Evolutionary conservation across 2,329 filamentous ascomycete genomes (phyloP).

Genomic region (Colletotrichum sp.): DNA sequence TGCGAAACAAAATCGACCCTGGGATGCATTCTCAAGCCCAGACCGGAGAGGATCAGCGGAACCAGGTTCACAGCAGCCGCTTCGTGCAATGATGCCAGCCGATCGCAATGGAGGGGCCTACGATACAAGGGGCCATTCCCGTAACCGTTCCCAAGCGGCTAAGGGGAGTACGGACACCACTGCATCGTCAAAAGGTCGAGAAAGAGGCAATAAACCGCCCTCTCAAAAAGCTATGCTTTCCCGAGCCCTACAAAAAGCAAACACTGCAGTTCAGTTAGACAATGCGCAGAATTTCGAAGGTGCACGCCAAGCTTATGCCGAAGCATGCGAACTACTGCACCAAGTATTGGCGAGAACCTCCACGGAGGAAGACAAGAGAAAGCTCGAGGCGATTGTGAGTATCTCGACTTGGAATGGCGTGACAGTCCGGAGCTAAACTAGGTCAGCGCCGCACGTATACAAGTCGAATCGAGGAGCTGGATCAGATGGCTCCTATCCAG

Average conservation of each 20-base stretch:
- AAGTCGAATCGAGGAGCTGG: constrained; percentile 85
- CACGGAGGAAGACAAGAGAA: constrained; percentile 85
- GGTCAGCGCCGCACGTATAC: constrained; percentile 84
- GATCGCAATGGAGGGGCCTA: constrained; percentile 32
- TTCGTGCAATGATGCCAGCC: constrained; percentile 28
- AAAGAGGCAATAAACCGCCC: constrained; percentile 49
- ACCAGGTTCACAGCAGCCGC: not conserved
- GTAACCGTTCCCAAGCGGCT: constrained; percentile 49
- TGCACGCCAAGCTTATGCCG: constrained; percentile 86
- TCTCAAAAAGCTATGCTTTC: constrained; percentile 96
- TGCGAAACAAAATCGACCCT: not conserved
- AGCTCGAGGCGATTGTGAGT: constrained; percentile 92
- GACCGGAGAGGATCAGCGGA: constrained; percentile 13
- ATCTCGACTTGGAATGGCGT: not conserved
- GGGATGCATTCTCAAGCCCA: constrained; percentile 13
- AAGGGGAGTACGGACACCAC: constrained; percentile 51
- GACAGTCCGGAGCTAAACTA: not conserved
- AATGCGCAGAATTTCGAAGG: constrained; percentile 95
- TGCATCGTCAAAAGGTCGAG: constrained; percentile 36
- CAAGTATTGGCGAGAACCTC: constrained; percentile 87
- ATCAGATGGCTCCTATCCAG: constrained; percentile 67
- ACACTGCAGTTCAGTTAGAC: constrained; percentile 92
- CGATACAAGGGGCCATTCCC: constrained; percentile 43
- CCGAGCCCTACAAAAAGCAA: constrained; percentile 93
- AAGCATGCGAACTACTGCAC: constrained; percentile 87